Evolutionary conservation across 2,329 filamentous ascomycete genomes (phyloP).

Genomic region (Fonsecaea pugnacius): DNA sequence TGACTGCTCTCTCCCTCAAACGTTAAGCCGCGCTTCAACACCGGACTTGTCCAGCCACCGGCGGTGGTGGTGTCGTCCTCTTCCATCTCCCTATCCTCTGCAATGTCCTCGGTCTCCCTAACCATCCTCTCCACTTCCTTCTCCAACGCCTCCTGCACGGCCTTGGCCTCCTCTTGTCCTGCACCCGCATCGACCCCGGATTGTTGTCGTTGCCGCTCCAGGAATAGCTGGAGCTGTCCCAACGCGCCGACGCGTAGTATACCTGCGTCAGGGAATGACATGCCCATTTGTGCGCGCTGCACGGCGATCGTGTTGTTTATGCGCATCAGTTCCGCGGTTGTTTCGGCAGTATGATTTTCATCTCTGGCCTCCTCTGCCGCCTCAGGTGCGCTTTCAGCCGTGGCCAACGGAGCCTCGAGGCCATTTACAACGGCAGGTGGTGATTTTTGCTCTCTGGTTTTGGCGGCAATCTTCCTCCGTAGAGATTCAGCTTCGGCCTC

Average conservation of each 20-base stretch:
- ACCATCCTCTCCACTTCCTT: conserved; percentile 50
- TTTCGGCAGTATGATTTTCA: conserved; percentile 25
- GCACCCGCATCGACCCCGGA: neutral
- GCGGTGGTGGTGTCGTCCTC: conserved; percentile 41
- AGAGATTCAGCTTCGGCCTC: conserved; percentile 45
- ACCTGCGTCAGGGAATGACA: conserved; percentile 52
- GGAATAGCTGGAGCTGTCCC: conserved; percentile 49
- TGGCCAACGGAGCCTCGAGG: neutral
- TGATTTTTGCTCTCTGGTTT: neutral
- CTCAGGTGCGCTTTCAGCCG: conserved; percentile 9
- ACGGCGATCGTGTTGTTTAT: conserved; percentile 44
- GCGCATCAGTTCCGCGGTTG: conserved; percentile 27
- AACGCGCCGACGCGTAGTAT: conserved; percentile 52
- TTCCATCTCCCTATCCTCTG: conserved; percentile 41
- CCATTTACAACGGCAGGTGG: neutral
- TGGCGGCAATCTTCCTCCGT: conserved; percentile 30
- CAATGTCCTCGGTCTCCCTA: conserved; percentile 58
- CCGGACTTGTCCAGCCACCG: conserved; percentile 43
- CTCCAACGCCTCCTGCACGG: conserved; percentile 44
- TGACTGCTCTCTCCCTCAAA: neutral
- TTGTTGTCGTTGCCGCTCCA: conserved; percentile 58
- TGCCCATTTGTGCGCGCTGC: conserved; percentile 47
- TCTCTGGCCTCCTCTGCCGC: neutral
- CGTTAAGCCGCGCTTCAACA: conserved; percentile 22
- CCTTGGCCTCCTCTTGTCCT: conserved; percentile 55